phyloP scores from a whole-genome alignment of 495 filamentous ascomycete genomes.

The Xylaria bambusicola region DNA sequence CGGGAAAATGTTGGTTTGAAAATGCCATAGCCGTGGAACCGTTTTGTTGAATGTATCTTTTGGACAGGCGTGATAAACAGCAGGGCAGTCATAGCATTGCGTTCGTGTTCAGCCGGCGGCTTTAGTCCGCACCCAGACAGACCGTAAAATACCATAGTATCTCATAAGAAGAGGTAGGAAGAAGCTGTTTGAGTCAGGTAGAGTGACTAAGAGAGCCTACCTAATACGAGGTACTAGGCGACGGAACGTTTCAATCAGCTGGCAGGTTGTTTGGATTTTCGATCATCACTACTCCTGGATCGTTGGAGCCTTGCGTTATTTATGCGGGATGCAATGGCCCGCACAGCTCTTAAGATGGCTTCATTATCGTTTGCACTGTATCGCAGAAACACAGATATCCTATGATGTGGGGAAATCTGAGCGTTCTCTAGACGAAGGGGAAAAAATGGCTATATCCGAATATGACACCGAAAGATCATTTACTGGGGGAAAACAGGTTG shows the following conservation, averaged over 20 bases:
- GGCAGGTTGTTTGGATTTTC: not conserved
- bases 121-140: not conserved
- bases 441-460: not conserved
- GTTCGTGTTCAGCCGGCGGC: not conserved
- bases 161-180: not conserved
- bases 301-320: not conserved
- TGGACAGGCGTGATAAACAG: too few species aligned
- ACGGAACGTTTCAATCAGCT: not conserved
- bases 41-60: too few species aligned
- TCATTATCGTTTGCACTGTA: not conserved
- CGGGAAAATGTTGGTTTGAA: not conserved
- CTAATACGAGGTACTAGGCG: not conserved
- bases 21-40: too few species aligned
- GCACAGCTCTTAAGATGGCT: not conserved
- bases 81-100: not conserved
- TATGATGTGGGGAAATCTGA: not conserved
- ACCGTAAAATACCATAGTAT: not conserved
- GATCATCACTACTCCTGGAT: not conserved
- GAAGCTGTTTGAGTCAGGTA: not conserved
- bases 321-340: not conserved
- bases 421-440: not conserved
- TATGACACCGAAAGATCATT: conserved; percentile 3
- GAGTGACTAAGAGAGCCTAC: not conserved
- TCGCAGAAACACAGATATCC: conserved; percentile 8
- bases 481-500: not conserved